Evolutionary conservation across 164 flowering plant genomes (phyloP).

Genomic region (Kalanchoe fedtschenkoi): DNA sequence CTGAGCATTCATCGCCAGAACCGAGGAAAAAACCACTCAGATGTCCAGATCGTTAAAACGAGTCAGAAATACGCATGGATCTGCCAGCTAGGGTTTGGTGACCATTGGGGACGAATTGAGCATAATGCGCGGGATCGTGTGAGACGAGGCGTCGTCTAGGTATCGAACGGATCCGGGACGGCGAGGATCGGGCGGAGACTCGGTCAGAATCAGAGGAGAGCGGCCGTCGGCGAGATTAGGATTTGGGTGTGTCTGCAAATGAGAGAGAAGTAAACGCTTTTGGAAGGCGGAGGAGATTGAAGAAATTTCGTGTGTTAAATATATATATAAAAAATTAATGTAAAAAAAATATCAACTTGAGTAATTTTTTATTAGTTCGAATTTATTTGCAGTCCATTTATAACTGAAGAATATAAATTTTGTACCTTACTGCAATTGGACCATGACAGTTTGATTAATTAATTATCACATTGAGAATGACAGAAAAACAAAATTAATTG

Average conservation of each 20-base stretch:
- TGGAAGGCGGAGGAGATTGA: not conserved
- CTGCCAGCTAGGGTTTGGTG: slow-evolving; percentile 2
- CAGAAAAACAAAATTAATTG: too few species aligned
- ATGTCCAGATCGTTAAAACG: not conserved
- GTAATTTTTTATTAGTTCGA: too few species aligned
- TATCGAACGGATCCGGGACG: not conserved
- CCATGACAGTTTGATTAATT: too few species aligned
- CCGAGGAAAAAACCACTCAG: not conserved
- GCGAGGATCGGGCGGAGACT: not conserved
- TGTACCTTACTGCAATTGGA: too few species aligned
- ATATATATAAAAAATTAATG: not conserved
- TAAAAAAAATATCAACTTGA: not conserved
- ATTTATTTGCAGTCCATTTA: too few species aligned
- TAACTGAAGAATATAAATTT: too few species aligned
- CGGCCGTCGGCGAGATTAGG: not conserved
- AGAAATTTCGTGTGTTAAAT: not conserved
- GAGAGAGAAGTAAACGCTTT: slow-evolving; percentile 3
- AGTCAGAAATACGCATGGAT: not conserved
- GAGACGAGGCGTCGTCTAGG: too few species aligned
- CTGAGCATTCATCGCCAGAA: not conserved
- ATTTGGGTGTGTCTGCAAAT: not conserved
- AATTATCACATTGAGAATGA: too few species aligned
- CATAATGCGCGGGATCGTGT: too few species aligned
- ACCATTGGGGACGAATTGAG: not conserved
- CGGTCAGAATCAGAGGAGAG: not conserved